Evolutionary conservation across 2,329 filamentous ascomycete species (phyloP).

Genomic region (Hypoxylon sp.): DNA sequence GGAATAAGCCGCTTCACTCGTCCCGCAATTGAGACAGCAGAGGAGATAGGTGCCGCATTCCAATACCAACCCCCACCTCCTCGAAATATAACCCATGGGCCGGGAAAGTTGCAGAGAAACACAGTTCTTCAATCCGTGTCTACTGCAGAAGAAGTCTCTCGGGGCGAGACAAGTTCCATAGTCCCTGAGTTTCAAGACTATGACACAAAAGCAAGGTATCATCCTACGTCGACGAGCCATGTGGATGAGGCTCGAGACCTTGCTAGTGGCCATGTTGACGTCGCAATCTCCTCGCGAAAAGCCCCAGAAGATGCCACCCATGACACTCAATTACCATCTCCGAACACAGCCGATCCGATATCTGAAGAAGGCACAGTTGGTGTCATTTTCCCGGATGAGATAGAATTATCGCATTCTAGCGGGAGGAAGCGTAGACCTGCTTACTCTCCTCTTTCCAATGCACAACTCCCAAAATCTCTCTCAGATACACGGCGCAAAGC

Average conservation of each 20-base stretch:
- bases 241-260: neutral
- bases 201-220: neutral
- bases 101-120: conserved; percentile 3
- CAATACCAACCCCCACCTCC: conserved; percentile 43
- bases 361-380: neutral
- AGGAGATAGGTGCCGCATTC: conserved; percentile 45
- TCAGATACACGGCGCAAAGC: conserved; percentile 34
- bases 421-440: conserved; percentile 7
- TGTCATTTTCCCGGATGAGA: conserved; percentile 30
- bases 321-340: neutral
- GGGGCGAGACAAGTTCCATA: neutral
- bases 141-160: neutral
- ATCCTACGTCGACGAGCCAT: neutral
- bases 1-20: conserved; percentile 35
- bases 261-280: neutral
- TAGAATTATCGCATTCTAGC: neutral
- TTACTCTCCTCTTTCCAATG: conserved; percentile 19
- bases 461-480: conserved; percentile 33
- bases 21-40: conserved; percentile 38
- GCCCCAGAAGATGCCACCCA: neutral
- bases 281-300: neutral
- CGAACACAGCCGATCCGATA: neutral
- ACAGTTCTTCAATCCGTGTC: neutral
- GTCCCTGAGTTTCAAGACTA: neutral
- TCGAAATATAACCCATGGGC: conserved; percentile 16